These are phyloP conservation scores for Penicillium manginii DNA, from an alignment of 495 filamentous ascomycete genomes.

Conservation along the genomic window DNA sequence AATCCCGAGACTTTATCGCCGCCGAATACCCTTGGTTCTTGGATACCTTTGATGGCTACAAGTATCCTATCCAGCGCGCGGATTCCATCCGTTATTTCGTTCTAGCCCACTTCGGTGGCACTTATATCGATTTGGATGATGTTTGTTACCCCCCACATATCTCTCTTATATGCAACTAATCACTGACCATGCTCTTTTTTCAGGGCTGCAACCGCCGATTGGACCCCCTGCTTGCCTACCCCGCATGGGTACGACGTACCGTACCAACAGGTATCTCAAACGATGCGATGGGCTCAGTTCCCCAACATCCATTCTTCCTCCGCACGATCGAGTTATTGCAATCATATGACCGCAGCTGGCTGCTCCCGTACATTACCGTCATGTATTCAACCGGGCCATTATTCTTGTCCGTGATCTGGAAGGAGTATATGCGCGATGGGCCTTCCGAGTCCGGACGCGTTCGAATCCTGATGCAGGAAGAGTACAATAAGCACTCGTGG, in stretches of 20 bases:
- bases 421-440: conserved; percentile 63
- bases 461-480: conserved; percentile 62
- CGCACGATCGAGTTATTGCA: conserved; percentile 70
- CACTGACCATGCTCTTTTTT: conserved; percentile 9
- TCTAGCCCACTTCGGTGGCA: conserved; percentile 79
- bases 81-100: conserved; percentile 89
- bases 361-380: conserved; percentile 84
- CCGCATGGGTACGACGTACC: conserved; percentile 80
- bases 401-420: conserved; percentile 85
- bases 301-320: conserved; percentile 83
- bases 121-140: conserved; percentile 90
- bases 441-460: conserved; percentile 49
- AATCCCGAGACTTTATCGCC: conserved; percentile 75
- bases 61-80: conserved; percentile 81
- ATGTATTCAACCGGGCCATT: conserved; percentile 87
- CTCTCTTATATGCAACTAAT: background rate
- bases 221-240: conserved; percentile 79
- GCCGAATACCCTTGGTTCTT: conserved; percentile 86
- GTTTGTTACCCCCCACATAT: conserved; percentile 45
- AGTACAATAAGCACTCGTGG: conserved; percentile 72
- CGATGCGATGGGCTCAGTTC: conserved; percentile 82
- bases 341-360: conserved; percentile 74
- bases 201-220: conserved; percentile 82
- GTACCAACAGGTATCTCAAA: conserved; percentile 86
- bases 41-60: conserved; percentile 79